Base-by-base conservation (phyloP, 1,284 basidiomycete genomes). In the Fistulinella staudtii region DNA sequence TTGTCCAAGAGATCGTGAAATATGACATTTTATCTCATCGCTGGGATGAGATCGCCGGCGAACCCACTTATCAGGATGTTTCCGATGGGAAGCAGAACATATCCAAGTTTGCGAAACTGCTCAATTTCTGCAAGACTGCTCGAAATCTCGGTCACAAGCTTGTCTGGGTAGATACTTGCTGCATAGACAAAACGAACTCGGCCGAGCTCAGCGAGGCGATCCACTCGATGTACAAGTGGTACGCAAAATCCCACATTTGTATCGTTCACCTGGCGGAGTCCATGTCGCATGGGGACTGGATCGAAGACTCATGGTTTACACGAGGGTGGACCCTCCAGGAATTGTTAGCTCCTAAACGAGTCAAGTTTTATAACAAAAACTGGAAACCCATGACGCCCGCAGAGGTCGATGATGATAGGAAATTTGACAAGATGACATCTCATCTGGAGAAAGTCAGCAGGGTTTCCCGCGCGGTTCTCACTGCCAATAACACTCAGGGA, bases 91-190 rank as follows among this genome's bases (percentile, higher is more conserved):
- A 38, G 20, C 28, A n/a, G 17, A 17, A 8, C 5, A 10, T 29
- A 0, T 23, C 46, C 18, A 41, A 38, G 10, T 52, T 42, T 29
- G 30, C 38, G 14, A 54, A 54, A 23, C 41, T 54, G 1, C 22
- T 4, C 23, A 25, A 40, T 8, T 57, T 54, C 25, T 57, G 55
- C 20, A 21, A 48, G 22, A 48, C 29, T 11, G 45, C 52, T 7
- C 29, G 33, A 8, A 35, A 28, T 3, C 38, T 39, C 17, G 49
- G 55, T 5, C 51, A 36, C 24, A 36, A 34, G 20, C 28, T 57
- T 2, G 53, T 35, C 9, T 54, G 54, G 54, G 35, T 46, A 9
- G 54, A 56, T 36, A 54, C 52, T 3, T 54, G 43, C 9, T 53
- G 51, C 25, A 56, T 54, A 11, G 41, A 51, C 18, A 43, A 52